Conservation (phyloP, 345 rosid species). For the Hibiscus syriacus region DNA sequence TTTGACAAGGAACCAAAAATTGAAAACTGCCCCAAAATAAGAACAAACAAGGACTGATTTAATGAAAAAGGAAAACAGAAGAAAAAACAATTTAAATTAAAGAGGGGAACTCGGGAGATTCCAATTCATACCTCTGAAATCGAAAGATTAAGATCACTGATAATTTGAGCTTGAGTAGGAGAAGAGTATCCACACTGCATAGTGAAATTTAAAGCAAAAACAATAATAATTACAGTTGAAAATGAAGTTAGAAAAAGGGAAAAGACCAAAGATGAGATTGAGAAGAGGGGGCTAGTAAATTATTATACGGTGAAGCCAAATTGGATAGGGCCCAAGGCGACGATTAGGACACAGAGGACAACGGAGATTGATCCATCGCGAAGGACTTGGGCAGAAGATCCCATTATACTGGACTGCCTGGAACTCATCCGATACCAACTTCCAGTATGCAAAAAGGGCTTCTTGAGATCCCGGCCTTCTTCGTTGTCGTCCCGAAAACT, state of each 20-base stretch:
- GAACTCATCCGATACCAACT: conserved; percentile 76
- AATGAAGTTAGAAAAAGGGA: neutral
- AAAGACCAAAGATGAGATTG: neutral
- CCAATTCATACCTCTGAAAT: conserved; percentile 44
- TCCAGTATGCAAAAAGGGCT: conserved; percentile 66
- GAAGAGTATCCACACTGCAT: conserved; percentile 65
- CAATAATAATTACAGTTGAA: neutral
- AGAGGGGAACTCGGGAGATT: neutral
- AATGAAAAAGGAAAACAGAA: neutral
- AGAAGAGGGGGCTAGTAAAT: neutral
- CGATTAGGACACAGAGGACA: conserved; percentile 59
- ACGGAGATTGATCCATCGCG: conserved; percentile 70
- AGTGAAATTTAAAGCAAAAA: neutral
- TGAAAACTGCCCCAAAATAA: conserved; percentile 36
- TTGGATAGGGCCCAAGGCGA: conserved; percentile 68
- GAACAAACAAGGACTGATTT: neutral
- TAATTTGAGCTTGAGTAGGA: conserved; percentile 52
- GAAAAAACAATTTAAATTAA: neutral
- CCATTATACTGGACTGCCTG: conserved; percentile 51
- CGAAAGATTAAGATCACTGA: conserved; percentile 44
- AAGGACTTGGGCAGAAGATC: conserved; percentile 43
- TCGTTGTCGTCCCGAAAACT: conserved; percentile 49
- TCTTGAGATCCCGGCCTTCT: conserved; percentile 47
- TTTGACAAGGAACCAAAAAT: conserved; percentile 63
- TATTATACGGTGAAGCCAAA: conserved; percentile 58